These are phyloP conservation scores for Bipolaris sorokiniana DNA, from an alignment of 2,329 filamentous ascomycete species.

Conservation along the genomic window DNA sequence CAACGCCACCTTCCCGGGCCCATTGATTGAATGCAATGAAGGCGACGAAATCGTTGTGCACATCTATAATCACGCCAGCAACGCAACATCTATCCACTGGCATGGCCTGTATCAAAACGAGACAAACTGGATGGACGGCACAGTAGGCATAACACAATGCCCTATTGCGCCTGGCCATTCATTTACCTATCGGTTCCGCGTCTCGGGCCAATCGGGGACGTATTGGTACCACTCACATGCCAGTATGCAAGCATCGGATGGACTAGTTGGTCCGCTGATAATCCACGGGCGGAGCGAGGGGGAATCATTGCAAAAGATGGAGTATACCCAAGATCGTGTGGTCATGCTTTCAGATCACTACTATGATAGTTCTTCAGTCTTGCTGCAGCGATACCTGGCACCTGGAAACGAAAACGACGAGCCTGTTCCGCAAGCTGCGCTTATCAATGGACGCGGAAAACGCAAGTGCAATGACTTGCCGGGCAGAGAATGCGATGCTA, in stretches of 20 bases:
- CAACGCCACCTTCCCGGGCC: conserved; percentile 50
- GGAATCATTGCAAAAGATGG: conserved; percentile 41
- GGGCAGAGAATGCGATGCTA: conserved; percentile 46
- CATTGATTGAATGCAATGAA: conserved; percentile 56
- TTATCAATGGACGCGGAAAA: conserved; percentile 52
- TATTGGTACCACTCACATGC: conserved; percentile 49
- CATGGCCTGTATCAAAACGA: conserved; percentile 64
- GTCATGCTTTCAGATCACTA: conserved; percentile 73
- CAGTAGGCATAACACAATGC: conserved; percentile 56
- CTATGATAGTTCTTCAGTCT: conserved; percentile 59
- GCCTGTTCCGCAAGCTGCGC: conserved; percentile 57
- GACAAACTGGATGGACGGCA: conserved; percentile 60
- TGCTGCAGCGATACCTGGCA: conserved; percentile 62
- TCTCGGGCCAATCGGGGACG: conserved; percentile 47
- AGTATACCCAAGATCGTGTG: conserved; percentile 62
- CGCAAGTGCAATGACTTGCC: conserved; percentile 49
- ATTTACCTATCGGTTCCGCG: conserved; percentile 41
- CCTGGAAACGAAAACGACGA: conserved; percentile 60
- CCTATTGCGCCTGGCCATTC: conserved; percentile 62
- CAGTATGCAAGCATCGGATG: conserved; percentile 52
- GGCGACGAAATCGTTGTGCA: conserved; percentile 72
- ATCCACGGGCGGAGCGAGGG: conserved; percentile 52
- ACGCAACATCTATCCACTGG: conserved; percentile 68
- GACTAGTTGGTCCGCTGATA: conserved; percentile 48
- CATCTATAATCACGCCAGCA: conserved; percentile 59